phyloP scores from a whole-genome alignment of 73 alveolate species.

The Tetrahymena malaccensis region DNA sequence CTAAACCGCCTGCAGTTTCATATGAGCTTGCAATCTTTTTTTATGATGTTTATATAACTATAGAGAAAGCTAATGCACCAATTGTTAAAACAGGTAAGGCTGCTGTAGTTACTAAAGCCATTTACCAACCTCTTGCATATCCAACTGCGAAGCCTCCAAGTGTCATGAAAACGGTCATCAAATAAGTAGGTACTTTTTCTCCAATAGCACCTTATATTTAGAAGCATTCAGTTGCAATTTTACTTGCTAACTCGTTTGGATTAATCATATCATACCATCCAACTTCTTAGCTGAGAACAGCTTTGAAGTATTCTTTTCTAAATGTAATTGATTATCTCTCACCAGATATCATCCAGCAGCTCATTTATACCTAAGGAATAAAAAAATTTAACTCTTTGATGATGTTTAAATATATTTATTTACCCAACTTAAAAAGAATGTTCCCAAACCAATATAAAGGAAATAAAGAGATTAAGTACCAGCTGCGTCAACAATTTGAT shows the following conservation, averaged over 20 bases:
- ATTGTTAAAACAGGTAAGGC: slow-evolving; percentile 44
- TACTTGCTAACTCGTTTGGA: slow-evolving; percentile 52
- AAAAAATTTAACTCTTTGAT: not conserved
- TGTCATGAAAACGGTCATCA: slow-evolving; percentile 52
- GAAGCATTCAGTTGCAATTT: slow-evolving; percentile 49
- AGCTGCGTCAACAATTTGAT: slow-evolving; percentile 22
- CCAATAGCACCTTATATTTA: slow-evolving; percentile 59
- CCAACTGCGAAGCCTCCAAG: slow-evolving; percentile 48
- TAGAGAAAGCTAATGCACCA: slow-evolving; percentile 25
- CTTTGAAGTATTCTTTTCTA: slow-evolving; percentile 47
- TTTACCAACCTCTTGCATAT: slow-evolving; percentile 62
- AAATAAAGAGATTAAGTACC: slow-evolving; percentile 20
- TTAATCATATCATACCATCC: slow-evolving; percentile 62
- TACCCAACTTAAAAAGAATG: slow-evolving; percentile 38
- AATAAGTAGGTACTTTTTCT: slow-evolving; percentile 57
- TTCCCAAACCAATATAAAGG: slow-evolving; percentile 36
- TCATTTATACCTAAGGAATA: not conserved
- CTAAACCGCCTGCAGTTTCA: slow-evolving; percentile 57
- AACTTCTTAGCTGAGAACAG: slow-evolving; percentile 55
- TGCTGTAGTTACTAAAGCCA: slow-evolving; percentile 51
- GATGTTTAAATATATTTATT: not conserved
- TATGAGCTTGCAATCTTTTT: slow-evolving; percentile 45
- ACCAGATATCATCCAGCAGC: slow-evolving; percentile 17
- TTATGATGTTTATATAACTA: slow-evolving; percentile 35
- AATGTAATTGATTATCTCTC: slow-evolving; percentile 39